These are phyloP conservation scores for Diaporthe nobilis DNA, from an alignment of 2,329 filamentous ascomycete species.

Conservation along the genomic window DNA sequence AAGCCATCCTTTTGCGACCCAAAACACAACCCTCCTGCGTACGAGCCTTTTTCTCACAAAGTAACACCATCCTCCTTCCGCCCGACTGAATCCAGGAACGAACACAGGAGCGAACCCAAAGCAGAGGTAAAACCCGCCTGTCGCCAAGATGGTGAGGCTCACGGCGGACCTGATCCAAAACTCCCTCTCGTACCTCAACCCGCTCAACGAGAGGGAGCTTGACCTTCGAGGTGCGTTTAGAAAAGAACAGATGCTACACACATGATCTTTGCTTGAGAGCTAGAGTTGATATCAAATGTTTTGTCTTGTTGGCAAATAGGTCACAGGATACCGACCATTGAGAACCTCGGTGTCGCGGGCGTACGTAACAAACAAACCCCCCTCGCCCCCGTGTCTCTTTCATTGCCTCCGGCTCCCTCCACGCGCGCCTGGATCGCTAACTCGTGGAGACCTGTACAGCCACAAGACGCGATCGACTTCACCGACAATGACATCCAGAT, in stretches of 20 bases:
- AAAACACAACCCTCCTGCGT: not conserved
- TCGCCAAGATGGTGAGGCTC: slow-evolving; percentile 81
- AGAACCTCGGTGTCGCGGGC: slow-evolving; percentile 95
- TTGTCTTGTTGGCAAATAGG: slow-evolving; percentile 75
- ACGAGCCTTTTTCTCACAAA: not conserved
- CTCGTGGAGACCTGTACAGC: slow-evolving; percentile 62
- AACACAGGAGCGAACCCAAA: not conserved
- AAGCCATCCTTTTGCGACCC: not conserved
- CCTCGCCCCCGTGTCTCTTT: not conserved
- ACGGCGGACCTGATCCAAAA: slow-evolving; percentile 94
- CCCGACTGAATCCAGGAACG: not conserved
- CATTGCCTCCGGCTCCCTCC: not conserved
- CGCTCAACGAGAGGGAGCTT: slow-evolving; percentile 97
- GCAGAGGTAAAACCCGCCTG: slow-evolving; percentile 41
- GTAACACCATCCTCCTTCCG: not conserved
- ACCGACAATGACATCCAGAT: slow-evolving; percentile 97
- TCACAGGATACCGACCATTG: slow-evolving; percentile 96
- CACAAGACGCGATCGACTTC: slow-evolving; percentile 97
- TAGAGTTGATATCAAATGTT: slow-evolving; percentile 82
- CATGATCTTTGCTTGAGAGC: slow-evolving; percentile 67
- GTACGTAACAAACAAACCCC: slow-evolving; percentile 66
- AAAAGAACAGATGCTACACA: slow-evolving; percentile 99
- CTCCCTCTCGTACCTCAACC: slow-evolving; percentile 98
- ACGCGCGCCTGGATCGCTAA: not conserved
- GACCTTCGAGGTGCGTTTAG: slow-evolving; percentile 97